These are phyloP conservation scores for Phytophthora cactorum DNA, from an alignment of 352 stramenopile species.

Conservation along the genomic window DNA sequence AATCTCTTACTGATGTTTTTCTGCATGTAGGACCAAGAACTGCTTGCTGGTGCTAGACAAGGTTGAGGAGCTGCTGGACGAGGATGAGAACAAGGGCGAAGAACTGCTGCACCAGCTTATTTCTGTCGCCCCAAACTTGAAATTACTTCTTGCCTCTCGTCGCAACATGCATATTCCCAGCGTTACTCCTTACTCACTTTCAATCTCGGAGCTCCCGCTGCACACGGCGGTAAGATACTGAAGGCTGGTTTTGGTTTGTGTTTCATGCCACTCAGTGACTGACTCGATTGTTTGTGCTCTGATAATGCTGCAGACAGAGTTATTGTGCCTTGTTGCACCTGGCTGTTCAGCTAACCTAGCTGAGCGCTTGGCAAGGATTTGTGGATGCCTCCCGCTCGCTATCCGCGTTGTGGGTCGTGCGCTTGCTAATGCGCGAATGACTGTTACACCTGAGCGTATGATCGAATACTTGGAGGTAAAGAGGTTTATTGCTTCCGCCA, in stretches of 20 bases:
- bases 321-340: conserved; percentile 71
- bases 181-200: conserved; percentile 80
- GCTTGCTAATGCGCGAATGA: conserved; percentile 77
- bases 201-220: conserved; percentile 73
- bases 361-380: conserved; percentile 72
- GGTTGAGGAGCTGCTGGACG: conserved; percentile 78
- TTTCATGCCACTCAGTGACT: conserved; percentile 1
- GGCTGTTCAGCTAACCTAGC: conserved; percentile 67
- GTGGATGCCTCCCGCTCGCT: conserved; percentile 79
- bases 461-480: conserved; percentile 78
- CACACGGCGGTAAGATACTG: conserved; percentile 58
- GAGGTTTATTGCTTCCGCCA: not conserved
- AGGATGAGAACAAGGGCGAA: conserved; percentile 77
- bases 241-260: not conserved
- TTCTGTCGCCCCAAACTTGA: conserved; percentile 69
- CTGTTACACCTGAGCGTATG: conserved; percentile 78
- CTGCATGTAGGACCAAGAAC: conserved; percentile 52
- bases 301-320: conserved; percentile 50
- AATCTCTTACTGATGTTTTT: conserved; percentile 8
- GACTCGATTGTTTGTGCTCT: not conserved
- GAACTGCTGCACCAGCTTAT: conserved; percentile 76
- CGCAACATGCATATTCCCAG: conserved; percentile 80
- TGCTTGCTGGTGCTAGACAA: conserved; percentile 84
- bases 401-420: conserved; percentile 81
- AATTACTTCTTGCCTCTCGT: conserved; percentile 72